These are phyloP conservation scores for Pseudozyma tsukubaensis DNA, from an alignment of 1,284 basidiomycete genomes.

Conservation along the genomic window DNA sequence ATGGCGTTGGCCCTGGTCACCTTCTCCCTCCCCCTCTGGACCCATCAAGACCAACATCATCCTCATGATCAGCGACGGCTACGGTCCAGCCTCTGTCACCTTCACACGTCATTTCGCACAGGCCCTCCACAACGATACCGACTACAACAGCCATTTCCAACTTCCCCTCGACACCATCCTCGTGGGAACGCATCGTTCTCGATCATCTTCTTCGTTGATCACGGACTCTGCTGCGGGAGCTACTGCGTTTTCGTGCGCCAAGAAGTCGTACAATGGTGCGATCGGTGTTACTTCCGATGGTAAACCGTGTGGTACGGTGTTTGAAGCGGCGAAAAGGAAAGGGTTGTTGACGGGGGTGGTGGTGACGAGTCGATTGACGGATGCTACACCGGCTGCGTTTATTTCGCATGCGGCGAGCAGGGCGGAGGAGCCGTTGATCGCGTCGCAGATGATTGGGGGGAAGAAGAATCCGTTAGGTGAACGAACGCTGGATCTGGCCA, in stretches of 20 bases:
- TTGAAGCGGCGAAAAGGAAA: slow-evolving; percentile 69
- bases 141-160: slow-evolving; percentile 26
- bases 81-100: slow-evolving; percentile 67
- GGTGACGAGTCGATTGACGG: slow-evolving; percentile 64
- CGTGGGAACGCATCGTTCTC: slow-evolving; percentile 66
- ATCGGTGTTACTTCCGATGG: slow-evolving; percentile 64
- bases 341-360: slow-evolving; percentile 69
- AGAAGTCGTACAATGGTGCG: slow-evolving; percentile 69
- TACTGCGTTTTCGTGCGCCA: slow-evolving; percentile 68
- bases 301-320: slow-evolving; percentile 68
- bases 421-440: slow-evolving; percentile 50
- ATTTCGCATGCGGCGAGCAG: slow-evolving; percentile 67
- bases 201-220: slow-evolving; percentile 66
- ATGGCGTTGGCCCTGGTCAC: slow-evolving; percentile 43
- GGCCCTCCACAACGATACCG: slow-evolving; percentile 52
- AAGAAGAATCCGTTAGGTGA: slow-evolving; percentile 40
- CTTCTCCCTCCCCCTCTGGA: too few relatives aligned
- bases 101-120: slow-evolving; percentile 66
- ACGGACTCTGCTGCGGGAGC: slow-evolving; percentile 70
- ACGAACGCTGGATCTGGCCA: slow-evolving; percentile 66
- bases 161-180: slow-evolving; percentile 68
- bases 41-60: slow-evolving; percentile 67
- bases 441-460: slow-evolving; percentile 44
- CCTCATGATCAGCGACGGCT: slow-evolving; percentile 69
- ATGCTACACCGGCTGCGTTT: slow-evolving; percentile 69